phyloP scores from a whole-genome alignment of 345 rosid species.

The Firmiana major region DNA sequence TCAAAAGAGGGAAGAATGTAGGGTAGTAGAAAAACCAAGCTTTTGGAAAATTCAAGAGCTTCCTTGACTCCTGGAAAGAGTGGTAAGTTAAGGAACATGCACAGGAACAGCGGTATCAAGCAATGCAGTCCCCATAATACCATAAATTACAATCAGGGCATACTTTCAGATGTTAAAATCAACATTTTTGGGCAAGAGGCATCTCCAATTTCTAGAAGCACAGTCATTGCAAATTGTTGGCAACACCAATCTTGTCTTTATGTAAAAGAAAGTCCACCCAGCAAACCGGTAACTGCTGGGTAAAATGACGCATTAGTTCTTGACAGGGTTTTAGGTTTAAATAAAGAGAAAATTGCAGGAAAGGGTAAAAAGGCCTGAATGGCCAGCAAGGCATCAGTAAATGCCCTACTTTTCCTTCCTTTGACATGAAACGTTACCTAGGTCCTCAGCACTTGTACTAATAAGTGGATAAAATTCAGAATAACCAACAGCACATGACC shows the following conservation, averaged over 20 bases:
- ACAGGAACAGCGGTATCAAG: neutral
- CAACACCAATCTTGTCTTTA: neutral
- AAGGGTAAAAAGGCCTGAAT: neutral
- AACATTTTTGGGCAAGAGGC: neutral
- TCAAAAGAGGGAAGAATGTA: neutral
- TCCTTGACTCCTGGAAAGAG: neutral
- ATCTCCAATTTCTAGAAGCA: neutral
- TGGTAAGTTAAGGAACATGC: neutral
- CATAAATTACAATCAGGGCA: neutral
- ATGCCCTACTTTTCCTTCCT: neutral
- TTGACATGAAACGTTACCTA: neutral
- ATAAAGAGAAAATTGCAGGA: neutral
- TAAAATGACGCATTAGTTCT: neutral
- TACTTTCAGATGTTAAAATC: neutral
- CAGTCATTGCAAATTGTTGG: neutral
- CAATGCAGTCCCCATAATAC: neutral
- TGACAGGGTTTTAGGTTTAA: no score
- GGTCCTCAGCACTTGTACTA: neutral
- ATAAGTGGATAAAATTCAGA: neutral
- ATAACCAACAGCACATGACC: neutral
- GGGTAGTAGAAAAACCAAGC: neutral
- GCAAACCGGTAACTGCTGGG: neutral
- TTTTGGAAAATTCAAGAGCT: neutral
- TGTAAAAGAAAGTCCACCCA: neutral
- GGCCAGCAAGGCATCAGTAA: neutral